These are phyloP conservation scores for Fusarium phyllophilum DNA, from an alignment of 2,329 filamentous ascomycete species.

Conservation along the genomic window DNA sequence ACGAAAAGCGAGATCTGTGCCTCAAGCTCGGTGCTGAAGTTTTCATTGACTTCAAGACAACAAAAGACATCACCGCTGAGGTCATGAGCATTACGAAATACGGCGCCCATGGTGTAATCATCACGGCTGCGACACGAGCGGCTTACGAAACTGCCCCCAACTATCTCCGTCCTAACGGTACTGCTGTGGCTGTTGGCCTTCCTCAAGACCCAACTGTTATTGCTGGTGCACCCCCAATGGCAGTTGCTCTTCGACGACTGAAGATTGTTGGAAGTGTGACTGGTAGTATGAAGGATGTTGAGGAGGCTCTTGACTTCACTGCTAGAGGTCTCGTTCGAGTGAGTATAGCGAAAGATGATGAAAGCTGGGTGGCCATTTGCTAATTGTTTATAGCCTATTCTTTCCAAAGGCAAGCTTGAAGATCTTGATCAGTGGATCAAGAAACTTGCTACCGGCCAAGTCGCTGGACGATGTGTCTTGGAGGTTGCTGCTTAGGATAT, in stretches of 20 bases:
- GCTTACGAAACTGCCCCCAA: conserved; percentile 93
- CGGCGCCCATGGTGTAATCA: conserved; percentile 87
- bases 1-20: conserved; percentile 78
- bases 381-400: conserved; percentile 29
- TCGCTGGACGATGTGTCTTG: conserved; percentile 40
- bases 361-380: too few relatives aligned
- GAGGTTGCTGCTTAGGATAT: conserved; percentile 19
- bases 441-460: conserved; percentile 34
- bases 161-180: conserved; percentile 82
- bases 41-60: conserved; percentile 82
- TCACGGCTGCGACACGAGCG: conserved; percentile 84
- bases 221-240: conserved; percentile 35
- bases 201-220: conserved; percentile 55
- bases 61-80: conserved; percentile 79
- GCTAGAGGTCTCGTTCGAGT: conserved; percentile 38
- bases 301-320: conserved; percentile 43
- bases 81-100: conserved; percentile 76
- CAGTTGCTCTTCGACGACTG: conserved; percentile 25
- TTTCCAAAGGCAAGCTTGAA: conserved; percentile 40
- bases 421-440: conserved; percentile 39
- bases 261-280: conserved; percentile 42
- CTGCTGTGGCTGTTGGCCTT: conserved; percentile 85
- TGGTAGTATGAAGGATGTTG: conserved; percentile 38
- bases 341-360: background rate
- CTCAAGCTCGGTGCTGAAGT: conserved; percentile 73